Evolutionary conservation across 2,329 filamentous ascomycete genomes (phyloP), one percentile per base, ranked within the genome.

Genomic region (Fusarium sp.): DNA sequence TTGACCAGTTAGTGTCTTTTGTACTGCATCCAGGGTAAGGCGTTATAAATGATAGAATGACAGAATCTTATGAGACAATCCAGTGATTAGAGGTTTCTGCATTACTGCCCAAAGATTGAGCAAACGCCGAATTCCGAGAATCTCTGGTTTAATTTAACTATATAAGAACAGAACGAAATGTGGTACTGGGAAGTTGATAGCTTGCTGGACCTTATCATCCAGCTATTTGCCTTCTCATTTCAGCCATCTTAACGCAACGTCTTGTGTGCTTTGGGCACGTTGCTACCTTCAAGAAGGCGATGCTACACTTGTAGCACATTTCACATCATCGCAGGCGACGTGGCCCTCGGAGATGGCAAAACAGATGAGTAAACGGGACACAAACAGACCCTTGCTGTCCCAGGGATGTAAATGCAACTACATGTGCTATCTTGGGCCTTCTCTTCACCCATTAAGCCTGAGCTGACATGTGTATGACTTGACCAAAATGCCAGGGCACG

Each of bases 21-120:
- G 38, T 20, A 38, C 30, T 11, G 12, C 31, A 23, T 12, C 12
- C 20, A 30, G 15, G 38, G 55, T 71, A 56, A 68, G 67, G 63
- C 63, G 41, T 26, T 50, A 23, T 10, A 31, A 47, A 34, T 33
- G 31, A 51, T 45, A 44, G 20, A 47, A 34, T 33, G 26, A 47
- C 41, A 44, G 20, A 41, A 52, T 23, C 16, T 28, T 9, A 36
- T 31, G 28, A 18, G 41, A 52, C 40, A 58, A 37, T 28, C n/a
- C 11, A 34, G 36, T 12, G 36, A 44, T n/a, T 40, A 26, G 52
- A 34, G 23, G 36, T 34, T 51, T 28, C 40, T 65, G 57, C 65
- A 56, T 72, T 72, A 62, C 62, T 70, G 62, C 65, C 69, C 69
- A 67, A 67, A 34, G 10, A 37, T 13, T 26, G 23, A 47, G 53